Conservation (phyloP, 257 asterid genomes). For the Echium plantagineum region DNA sequence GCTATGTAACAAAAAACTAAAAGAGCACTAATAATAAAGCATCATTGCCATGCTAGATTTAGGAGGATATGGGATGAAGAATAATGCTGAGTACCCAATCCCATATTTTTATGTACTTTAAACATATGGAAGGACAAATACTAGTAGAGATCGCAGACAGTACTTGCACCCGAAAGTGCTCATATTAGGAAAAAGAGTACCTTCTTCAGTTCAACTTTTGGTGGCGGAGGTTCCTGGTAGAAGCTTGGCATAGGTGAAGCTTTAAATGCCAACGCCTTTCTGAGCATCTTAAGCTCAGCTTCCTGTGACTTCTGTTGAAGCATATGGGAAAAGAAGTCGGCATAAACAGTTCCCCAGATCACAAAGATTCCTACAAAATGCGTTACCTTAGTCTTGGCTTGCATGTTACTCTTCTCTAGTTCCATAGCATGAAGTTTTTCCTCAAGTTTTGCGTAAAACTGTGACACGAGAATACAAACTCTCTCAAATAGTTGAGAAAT, state of each 20-base stretch:
- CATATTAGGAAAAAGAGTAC: slow-evolving; percentile 19
- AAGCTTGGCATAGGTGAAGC: slow-evolving; percentile 94
- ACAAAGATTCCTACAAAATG: neutral
- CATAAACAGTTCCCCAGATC: slow-evolving; percentile 1
- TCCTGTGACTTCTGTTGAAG: slow-evolving; percentile 61
- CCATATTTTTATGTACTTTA: neutral
- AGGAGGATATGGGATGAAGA: neutral
- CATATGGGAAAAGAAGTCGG: slow-evolving; percentile 9
- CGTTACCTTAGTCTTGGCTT: slow-evolving; percentile 66
- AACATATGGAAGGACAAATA: too few species aligned
- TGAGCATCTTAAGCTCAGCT: slow-evolving; percentile 64
- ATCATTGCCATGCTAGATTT: neutral
- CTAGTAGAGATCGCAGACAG: neutral
- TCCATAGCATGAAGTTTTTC: slow-evolving; percentile 82
- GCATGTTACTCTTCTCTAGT: slow-evolving; percentile 54
- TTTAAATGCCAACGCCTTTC: slow-evolving; percentile 63
- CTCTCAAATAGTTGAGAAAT: slow-evolving; percentile 9
- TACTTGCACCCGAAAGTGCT: slow-evolving; percentile 1
- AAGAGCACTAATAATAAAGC: neutral
- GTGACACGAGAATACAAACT: slow-evolving; percentile 11
- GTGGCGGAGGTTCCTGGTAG: slow-evolving; percentile 81
- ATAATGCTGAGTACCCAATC: neutral
- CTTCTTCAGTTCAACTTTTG: slow-evolving; percentile 71
- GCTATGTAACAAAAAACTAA: neutral
- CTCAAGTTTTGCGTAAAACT: slow-evolving; percentile 69